Conservation (phyloP, 768 basidiomycete species). For the Hirschioporus abietinus region DNA sequence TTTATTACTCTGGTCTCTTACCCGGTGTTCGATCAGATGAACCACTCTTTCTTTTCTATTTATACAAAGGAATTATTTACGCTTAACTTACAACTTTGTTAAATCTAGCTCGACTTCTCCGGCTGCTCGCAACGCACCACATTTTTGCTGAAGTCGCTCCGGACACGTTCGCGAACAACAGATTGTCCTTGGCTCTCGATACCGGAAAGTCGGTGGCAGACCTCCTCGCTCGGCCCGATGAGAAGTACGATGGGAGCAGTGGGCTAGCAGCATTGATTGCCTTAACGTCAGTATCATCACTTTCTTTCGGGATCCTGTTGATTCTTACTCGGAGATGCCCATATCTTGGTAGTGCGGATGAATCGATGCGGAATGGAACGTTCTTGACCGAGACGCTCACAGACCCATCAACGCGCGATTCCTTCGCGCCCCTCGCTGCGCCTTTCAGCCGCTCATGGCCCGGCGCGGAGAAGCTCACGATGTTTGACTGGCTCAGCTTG, state of each 20-base stretch:
- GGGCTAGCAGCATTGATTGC: conserved; percentile 70
- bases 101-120: conserved; percentile 58
- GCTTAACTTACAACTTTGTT: neutral
- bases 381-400: conserved; percentile 66
- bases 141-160: conserved; percentile 64
- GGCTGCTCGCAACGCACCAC: conserved; percentile 76
- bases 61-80: neutral
- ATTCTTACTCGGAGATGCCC: neutral
- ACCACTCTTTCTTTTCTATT: neutral
- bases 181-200: conserved; percentile 64
- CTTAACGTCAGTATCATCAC: conserved; percentile 39
- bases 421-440: conserved; percentile 19
- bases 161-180: conserved; percentile 67
- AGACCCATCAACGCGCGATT: conserved; percentile 9
- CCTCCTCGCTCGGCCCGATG: conserved; percentile 49
- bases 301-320: no score
- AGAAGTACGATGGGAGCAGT: conserved; percentile 62
- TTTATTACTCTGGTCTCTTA: no score
- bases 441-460: conserved; percentile 22
- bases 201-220: conserved; percentile 53
- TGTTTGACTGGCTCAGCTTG: conserved; percentile 19
- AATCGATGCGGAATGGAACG: conserved; percentile 24
- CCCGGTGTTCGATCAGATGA: no score
- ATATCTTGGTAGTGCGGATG: neutral
- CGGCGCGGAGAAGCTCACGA: conserved; percentile 12